Conservation (phyloP, 1,284 basidiomycete genomes). For the Phellopilus nigrolimitatus region DNA sequence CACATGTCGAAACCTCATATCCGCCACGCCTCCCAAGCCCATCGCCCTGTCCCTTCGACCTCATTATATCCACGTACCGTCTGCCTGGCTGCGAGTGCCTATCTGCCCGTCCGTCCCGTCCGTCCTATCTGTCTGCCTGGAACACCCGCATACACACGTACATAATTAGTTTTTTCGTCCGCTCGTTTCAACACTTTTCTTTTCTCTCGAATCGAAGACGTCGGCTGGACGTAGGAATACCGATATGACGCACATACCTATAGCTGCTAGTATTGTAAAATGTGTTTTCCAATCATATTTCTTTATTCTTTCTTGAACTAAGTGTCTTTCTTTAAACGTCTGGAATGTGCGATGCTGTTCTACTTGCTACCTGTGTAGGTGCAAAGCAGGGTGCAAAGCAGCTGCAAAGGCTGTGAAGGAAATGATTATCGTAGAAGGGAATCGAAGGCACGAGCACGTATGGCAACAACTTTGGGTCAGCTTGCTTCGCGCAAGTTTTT, state of each 20-base stretch:
- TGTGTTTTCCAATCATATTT: neutral
- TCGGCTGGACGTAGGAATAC: neutral
- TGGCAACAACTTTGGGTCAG: too few relatives aligned
- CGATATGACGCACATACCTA: constrained; percentile 15
- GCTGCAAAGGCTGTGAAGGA: too few relatives aligned
- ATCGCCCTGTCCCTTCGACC: neutral
- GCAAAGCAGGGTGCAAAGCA: too few relatives aligned
- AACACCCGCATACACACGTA: constrained; percentile 4
- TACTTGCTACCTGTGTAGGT: neutral
- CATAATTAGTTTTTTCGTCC: neutral
- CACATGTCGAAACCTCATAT: neutral
- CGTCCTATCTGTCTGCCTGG: constrained; percentile 2
- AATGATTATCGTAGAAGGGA: neutral
- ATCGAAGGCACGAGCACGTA: neutral
- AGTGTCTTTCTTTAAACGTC: neutral
- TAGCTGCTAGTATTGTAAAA: constrained; percentile 13
- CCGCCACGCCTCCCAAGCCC: neutral
- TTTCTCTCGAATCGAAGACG: too few relatives aligned
- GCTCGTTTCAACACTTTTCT: neutral
- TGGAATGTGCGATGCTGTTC: constrained; percentile 1
- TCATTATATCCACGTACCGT: neutral
- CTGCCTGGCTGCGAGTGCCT: neutral
- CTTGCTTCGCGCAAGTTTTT: too few relatives aligned
- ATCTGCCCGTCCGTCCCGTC: neutral
- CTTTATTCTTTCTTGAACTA: neutral